These are phyloP conservation scores for Echium plantagineum DNA, from an alignment of 257 asterid genomes.

Conservation along the genomic window DNA sequence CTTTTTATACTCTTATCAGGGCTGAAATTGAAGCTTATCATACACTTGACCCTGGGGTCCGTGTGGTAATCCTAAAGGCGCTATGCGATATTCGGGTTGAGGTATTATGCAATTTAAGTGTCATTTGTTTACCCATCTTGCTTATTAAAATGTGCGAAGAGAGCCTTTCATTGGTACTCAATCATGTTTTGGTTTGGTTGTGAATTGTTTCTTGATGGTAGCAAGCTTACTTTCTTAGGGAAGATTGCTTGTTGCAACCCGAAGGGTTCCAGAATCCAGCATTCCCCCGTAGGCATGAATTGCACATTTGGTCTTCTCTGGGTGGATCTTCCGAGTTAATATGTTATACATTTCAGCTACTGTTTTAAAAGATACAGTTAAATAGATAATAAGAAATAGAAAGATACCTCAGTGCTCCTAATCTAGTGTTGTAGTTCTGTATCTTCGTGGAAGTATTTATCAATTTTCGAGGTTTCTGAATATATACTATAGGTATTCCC, in stretches of 20 bases:
- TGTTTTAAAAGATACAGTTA: not conserved
- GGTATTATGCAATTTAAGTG: conserved; percentile 34
- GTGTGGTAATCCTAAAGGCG: conserved; percentile 92
- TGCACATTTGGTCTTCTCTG: not conserved
- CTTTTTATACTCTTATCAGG: conserved; percentile 30
- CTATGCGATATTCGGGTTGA: conserved; percentile 96
- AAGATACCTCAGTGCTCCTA: not conserved
- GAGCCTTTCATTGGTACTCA: not conserved
- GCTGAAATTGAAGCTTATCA: conserved; percentile 76
- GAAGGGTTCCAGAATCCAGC: not conserved
- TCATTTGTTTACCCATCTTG: not conserved
- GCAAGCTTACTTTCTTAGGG: not conserved
- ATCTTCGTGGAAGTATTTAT: not conserved
- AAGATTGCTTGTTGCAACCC: not conserved
- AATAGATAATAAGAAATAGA: no score
- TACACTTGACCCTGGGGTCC: conserved; percentile 75
- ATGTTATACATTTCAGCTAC: not conserved
- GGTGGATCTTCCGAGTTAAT: not conserved
- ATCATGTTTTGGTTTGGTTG: not conserved
- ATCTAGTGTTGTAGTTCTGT: not conserved
- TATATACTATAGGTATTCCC: not conserved
- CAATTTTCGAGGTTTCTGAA: not conserved
- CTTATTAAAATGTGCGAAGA: not conserved
- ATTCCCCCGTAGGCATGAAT: not conserved
- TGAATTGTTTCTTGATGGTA: not conserved